These are phyloP conservation scores for Luzula sylvatica DNA, from an alignment of 176 grass and related monocot genomes.

Conservation along the genomic window DNA sequence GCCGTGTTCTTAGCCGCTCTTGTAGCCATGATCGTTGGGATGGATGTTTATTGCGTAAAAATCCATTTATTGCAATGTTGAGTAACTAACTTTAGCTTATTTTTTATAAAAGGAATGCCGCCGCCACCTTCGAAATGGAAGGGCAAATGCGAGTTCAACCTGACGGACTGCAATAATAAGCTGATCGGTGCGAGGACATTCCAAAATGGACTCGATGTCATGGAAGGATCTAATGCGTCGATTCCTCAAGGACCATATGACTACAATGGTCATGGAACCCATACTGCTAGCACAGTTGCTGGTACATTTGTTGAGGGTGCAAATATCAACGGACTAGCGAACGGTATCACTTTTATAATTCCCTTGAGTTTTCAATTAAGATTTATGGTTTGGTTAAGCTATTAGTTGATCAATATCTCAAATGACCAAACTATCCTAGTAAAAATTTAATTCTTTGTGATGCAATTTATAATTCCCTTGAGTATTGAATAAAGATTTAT, in stretches of 20 bases:
- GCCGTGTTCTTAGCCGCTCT: no score
- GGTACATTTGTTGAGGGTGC: slow-evolving; percentile 28
- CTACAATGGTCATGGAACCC: slow-evolving; percentile 64
- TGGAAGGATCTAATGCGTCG: slow-evolving; percentile 19
- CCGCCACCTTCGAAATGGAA: slow-evolving; percentile 10
- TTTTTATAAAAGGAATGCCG: neutral
- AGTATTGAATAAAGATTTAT: no score
- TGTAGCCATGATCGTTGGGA: no score
- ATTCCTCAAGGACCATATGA: slow-evolving; percentile 31
- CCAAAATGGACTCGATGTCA: slow-evolving; percentile 39
- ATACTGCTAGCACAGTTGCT: slow-evolving; percentile 62
- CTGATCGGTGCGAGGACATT: slow-evolving; percentile 72
- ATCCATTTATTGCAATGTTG: no score
- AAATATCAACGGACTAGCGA: slow-evolving; percentile 39
- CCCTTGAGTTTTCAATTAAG: neutral
- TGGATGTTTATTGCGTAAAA: no score
- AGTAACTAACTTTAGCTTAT: no score
- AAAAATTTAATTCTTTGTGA: no score
- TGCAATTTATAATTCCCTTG: neutral
- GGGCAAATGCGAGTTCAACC: slow-evolving; percentile 29
- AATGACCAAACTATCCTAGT: no score
- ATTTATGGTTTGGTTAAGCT: no score
- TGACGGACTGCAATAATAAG: slow-evolving; percentile 55
- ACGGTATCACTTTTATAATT: neutral
- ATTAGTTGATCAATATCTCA: no score